Evolutionary conservation across 345 rosid genomes (phyloP), one percentile per base, ranked within the genome.

Genomic region (Pistacia vera): DNA sequence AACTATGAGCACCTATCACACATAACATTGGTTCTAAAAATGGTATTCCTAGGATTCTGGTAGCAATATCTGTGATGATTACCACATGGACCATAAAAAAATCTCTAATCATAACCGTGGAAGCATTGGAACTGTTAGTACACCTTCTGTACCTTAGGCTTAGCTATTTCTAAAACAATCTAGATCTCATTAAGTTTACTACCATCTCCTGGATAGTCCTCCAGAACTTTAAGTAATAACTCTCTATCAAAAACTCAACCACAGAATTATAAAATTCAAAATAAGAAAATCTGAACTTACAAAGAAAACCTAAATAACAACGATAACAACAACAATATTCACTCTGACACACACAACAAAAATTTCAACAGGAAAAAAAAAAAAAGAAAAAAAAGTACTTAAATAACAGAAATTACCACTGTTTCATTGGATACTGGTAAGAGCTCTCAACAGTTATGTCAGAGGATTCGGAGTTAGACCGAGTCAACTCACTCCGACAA

Each of bases 391-490:
- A 20, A 55, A 10, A 20, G n/a, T 35, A 28, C 4, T 18, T 30
- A 30, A 10, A 11, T 56, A 28, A 33, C 20, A 1, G 9, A 70
- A 56, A 25, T 67, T 83, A 91, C 93, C 86, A 46, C 72, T 28
- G 71, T 61, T 20, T 80, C 75, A 71, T 68, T 0, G 75, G 77
- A 63, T 65, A 66, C 46, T 3, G 75, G 64, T 35, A 35, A 75
- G 62, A 83, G 73, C 61, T 68, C 63, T 81, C 82, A 48, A 77
- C 79, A 22, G 86, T 81, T 12, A 82, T 16, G 68, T 63, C 89
- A 6, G 90, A 86, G 38, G 85, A 84, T 65, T 63, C 82, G 70
- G 90, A 86, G 81, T 72, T 78, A 59, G 82, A 56, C 8, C 54
- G 79, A 65, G 82, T 69, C 80, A 84, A 83, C 75, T 82, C 80